Evolutionary conservation across 2,329 filamentous ascomycete genomes (phyloP).

Genomic region (Simplicillium aogashimaense): DNA sequence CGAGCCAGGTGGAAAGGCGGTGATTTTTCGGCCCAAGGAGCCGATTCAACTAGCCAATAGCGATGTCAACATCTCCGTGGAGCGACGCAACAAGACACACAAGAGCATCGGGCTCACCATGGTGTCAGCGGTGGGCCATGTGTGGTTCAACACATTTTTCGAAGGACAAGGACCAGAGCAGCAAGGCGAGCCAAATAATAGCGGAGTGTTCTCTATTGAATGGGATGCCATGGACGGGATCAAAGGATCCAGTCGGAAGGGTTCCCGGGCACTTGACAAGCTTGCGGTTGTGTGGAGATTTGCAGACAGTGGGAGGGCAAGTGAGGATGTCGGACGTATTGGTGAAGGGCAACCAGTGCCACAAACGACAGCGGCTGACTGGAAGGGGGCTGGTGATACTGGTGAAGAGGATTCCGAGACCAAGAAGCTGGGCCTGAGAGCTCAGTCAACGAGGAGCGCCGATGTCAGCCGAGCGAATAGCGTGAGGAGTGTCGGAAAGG

Average conservation of each 20-base stretch:
- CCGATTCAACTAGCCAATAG: conserved; percentile 66
- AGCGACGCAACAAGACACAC: conserved; percentile 70
- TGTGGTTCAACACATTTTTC: conserved; percentile 96
- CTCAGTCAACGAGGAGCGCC: neutral
- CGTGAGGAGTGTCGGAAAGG: neutral
- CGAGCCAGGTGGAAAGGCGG: conserved; percentile 56
- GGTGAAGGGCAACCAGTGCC: neutral
- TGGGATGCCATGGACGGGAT: conserved; percentile 81
- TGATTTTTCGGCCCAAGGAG: conserved; percentile 64
- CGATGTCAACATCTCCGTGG: conserved; percentile 84
- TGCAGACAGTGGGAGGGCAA: conserved; percentile 10
- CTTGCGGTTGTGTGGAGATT: conserved; percentile 77
- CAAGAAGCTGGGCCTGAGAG: neutral
- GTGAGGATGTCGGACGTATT: neutral
- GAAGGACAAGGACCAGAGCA: conserved; percentile 71
- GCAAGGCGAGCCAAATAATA: conserved; percentile 53
- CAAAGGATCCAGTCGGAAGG: conserved; percentile 78
- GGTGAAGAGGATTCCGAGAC: neutral
- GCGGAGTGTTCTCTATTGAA: conserved; percentile 49
- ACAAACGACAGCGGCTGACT: neutral
- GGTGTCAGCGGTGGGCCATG: conserved; percentile 86
- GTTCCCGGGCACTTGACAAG: conserved; percentile 69
- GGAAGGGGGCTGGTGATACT: neutral
- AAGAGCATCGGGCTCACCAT: conserved; percentile 75
- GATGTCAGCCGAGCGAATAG: neutral